phyloP scores from a whole-genome alignment of 805 yeast genomes.

The Starmerella cellae region DNA sequence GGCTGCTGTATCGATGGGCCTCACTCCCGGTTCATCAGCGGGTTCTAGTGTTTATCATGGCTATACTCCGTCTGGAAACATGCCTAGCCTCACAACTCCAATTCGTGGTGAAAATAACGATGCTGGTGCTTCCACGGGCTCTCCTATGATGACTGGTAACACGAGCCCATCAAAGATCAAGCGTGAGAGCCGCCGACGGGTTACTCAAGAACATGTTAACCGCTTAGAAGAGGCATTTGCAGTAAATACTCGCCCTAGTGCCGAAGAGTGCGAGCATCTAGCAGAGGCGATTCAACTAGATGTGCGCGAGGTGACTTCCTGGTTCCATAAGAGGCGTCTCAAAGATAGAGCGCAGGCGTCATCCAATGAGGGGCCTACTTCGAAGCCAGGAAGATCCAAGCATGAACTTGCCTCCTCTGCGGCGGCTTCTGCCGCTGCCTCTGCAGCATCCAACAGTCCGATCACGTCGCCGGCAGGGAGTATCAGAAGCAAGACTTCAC shows the following conservation, averaged over 20 bases:
- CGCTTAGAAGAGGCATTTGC: slow-evolving; percentile 58
- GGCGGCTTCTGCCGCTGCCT: slow-evolving; percentile 12
- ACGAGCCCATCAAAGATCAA: background rate
- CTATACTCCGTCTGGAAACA: background rate
- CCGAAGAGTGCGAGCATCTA: slow-evolving; percentile 54
- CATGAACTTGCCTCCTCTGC: background rate
- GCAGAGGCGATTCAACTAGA: slow-evolving; percentile 63
- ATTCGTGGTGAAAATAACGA: background rate
- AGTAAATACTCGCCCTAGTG: slow-evolving; percentile 60
- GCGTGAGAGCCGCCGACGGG: slow-evolving; percentile 20
- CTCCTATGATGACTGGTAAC: no score
- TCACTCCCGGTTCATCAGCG: background rate
- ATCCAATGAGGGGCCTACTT: background rate
- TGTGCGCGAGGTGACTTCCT: slow-evolving; percentile 75
- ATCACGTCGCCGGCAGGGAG: background rate
- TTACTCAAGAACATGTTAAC: slow-evolving; percentile 30
- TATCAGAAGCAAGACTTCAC: no score
- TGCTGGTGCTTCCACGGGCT: no score
- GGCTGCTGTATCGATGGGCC: background rate
- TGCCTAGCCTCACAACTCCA: background rate
- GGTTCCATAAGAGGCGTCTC: slow-evolving; percentile 81
- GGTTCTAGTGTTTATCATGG: no score
- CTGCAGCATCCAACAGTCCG: slow-evolving; percentile 5
- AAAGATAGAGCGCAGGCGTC: slow-evolving; percentile 20
- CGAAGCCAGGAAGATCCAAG: background rate